Evolutionary conservation across 1,284 basidiomycete species (phyloP), one percentile per base, ranked within the genome.

Genomic region (Rhodofomes roseus): DNA sequence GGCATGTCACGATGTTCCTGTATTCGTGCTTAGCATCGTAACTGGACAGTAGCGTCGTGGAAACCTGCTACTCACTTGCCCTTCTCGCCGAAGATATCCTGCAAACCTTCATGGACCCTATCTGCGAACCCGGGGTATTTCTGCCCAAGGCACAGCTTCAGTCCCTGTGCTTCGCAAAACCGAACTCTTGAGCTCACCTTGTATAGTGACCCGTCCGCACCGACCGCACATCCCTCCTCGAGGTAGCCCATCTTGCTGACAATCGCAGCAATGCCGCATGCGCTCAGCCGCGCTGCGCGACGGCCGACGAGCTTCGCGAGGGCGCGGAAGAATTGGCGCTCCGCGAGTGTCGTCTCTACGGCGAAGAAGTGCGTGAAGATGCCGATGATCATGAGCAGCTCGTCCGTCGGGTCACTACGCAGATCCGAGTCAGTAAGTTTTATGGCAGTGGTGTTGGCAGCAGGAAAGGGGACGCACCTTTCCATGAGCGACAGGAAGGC

Each of bases 401-500:
- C 96, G 71, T 98, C 96, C n/a, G 96, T 99, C 2, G 93, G 89
- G 75, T 99, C 96, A 68, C 92, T 94, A 70, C n/a, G n/a, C n/a
- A n/a, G n/a, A n/a, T n/a, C n/a, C n/a, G n/a, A n/a, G n/a, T n/a
- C n/a, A n/a, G n/a, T n/a, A n/a, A n/a, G n/a, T n/a, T n/a, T n/a
- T n/a, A n/a, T n/a, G n/a, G n/a, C n/a, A n/a, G n/a, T n/a, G n/a
- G n/a, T n/a, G 22, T 31, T 54, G 53, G 12, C 34, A n/a, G 27
- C 9, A 25, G 39, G 37, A 43, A 27, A 52, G 53, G 51, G 51
- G 46, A 27, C 77, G 56, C 65, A 89, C 88, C 87, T 91, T 78
- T 98, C 96, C 88, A 99, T 98, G 58, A 98, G 81, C 52, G 92
- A 95, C 62, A 99, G 79, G 81, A 98, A 98, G 1, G 96, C 96